Conservation (phyloP, 768 basidiomycete species). For the Termitomyces sp. region DNA sequence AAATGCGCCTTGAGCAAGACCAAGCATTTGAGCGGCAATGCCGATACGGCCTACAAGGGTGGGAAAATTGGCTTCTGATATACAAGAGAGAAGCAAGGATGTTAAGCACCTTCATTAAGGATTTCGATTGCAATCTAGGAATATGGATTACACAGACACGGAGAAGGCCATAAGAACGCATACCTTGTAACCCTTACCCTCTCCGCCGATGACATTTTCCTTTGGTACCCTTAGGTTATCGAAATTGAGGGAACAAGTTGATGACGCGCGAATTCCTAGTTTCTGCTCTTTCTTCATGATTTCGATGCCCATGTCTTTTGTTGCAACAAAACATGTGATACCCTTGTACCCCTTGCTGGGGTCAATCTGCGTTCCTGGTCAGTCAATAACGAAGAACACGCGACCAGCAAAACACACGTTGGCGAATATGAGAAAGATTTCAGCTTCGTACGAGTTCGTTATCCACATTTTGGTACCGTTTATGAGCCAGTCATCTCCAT, state of each 20-base stretch:
- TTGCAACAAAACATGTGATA: slow-evolving; percentile 95
- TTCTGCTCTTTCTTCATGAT: slow-evolving; percentile 99
- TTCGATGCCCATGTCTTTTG: slow-evolving; percentile 94
- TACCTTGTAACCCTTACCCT: slow-evolving; percentile 89
- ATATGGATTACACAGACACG: not conserved
- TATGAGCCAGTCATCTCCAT: slow-evolving; percentile 80
- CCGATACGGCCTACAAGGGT: slow-evolving; percentile 59
- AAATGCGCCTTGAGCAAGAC: slow-evolving; percentile 95
- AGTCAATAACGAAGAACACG: not conserved
- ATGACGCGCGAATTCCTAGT: slow-evolving; percentile 93
- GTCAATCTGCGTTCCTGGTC: slow-evolving; percentile 50
- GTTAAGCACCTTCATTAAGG: slow-evolving; percentile 72
- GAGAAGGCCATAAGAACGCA: not conserved
- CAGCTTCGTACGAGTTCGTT: slow-evolving; percentile 90
- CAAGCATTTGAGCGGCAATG: slow-evolving; percentile 98
- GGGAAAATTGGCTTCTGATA: not conserved
- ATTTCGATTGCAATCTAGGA: slow-evolving; percentile 89
- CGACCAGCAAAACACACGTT: slow-evolving; percentile 49
- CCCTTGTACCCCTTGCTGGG: slow-evolving; percentile 97
- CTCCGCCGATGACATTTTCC: slow-evolving; percentile 89
- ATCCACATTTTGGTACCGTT: slow-evolving; percentile 99
- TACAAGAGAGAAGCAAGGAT: not conserved
- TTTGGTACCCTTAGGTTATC: slow-evolving; percentile 83
- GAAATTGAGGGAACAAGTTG: slow-evolving; percentile 91
- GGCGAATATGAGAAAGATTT: slow-evolving; percentile 91